Percentiles rank a stretch among this genome's conserved stretches.
Evolutionary conservation across 495 filamentous ascomycete genomes (phyloP).

Genomic region (Aspergillus ellipticus): DNA sequence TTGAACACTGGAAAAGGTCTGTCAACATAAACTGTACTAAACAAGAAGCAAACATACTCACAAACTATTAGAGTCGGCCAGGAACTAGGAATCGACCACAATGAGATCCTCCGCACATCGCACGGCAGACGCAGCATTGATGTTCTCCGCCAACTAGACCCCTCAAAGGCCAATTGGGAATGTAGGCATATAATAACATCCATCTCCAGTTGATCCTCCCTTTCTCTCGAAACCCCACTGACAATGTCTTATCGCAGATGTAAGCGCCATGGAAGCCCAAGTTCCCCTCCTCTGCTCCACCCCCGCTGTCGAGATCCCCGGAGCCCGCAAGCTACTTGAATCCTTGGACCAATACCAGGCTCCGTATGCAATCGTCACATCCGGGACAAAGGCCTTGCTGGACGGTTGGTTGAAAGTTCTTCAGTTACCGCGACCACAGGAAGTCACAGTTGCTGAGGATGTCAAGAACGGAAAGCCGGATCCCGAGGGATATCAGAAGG

Average conservation of each 20-base stretch:
- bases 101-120: conserved; percentile 64
- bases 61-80: not conserved
- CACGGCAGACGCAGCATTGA: conserved; percentile 77
- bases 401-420: conserved; percentile 71
- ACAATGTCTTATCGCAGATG: conserved; percentile 44
- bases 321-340: conserved; percentile 48
- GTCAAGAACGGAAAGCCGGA: conserved; percentile 70
- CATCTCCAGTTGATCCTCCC: conserved; percentile 7
- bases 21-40: not conserved
- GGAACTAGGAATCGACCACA: conserved; percentile 2
- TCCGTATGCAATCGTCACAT: conserved; percentile 71
- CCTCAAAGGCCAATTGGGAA: conserved; percentile 73
- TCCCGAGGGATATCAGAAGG: conserved; percentile 63
- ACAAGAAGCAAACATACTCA: not conserved
- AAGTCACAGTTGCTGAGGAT: conserved; percentile 68
- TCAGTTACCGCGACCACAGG: conserved; percentile 56
- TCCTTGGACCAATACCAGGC: conserved; percentile 51
- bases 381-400: conserved; percentile 69
- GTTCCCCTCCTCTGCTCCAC: conserved; percentile 62
- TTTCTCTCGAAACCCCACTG: not conserved
- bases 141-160: conserved; percentile 59
- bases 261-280: conserved; percentile 61
- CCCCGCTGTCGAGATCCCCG: conserved; percentile 70
- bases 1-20: conserved; percentile 2
- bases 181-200: conserved; percentile 57